Evolutionary conservation across 2,329 filamentous ascomycete species (phyloP).

Genomic region (Dactylellina sp.): DNA sequence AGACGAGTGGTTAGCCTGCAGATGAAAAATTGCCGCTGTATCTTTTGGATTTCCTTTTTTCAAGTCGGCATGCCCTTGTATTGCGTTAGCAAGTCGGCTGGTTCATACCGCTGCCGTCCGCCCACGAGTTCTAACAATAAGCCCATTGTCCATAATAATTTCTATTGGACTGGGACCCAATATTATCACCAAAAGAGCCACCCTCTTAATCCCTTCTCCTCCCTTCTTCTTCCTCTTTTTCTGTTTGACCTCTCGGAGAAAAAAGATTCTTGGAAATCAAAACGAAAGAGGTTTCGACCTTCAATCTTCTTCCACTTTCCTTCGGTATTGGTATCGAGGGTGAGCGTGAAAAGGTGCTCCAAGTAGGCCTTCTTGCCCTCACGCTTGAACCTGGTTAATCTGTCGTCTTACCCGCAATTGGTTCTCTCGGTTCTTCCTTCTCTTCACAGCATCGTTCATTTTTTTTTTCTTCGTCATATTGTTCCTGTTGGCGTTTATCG

Average conservation of each 20-base stretch:
- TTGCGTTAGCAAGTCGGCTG: conserved; percentile 56
- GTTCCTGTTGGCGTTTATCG: conserved; percentile 56
- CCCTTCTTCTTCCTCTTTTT: conserved; percentile 32
- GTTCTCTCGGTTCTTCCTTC: conserved; percentile 49
- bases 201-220: conserved; percentile 41
- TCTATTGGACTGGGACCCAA: conserved; percentile 44
- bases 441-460: conserved; percentile 33
- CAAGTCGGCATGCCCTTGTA: conserved; percentile 48
- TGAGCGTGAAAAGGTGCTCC: conserved; percentile 56
- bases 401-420: conserved; percentile 45
- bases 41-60: conserved; percentile 44
- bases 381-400: conserved; percentile 45
- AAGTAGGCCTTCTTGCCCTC: conserved; percentile 55
- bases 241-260: conserved; percentile 39
- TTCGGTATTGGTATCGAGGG: conserved; percentile 50
- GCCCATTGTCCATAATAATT: conserved; percentile 55
- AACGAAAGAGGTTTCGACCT: conserved; percentile 25
- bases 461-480: conserved; percentile 4
- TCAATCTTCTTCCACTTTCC: conserved; percentile 34
- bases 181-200: conserved; percentile 41
- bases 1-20: conserved; percentile 48
- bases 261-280: conserved; percentile 35
- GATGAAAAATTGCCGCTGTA: conserved; percentile 55
- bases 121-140: conserved; percentile 55
- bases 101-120: conserved; percentile 46